phyloP scores from a whole-genome alignment of 768 basidiomycete species.

The Boletus coccyginus region DNA sequence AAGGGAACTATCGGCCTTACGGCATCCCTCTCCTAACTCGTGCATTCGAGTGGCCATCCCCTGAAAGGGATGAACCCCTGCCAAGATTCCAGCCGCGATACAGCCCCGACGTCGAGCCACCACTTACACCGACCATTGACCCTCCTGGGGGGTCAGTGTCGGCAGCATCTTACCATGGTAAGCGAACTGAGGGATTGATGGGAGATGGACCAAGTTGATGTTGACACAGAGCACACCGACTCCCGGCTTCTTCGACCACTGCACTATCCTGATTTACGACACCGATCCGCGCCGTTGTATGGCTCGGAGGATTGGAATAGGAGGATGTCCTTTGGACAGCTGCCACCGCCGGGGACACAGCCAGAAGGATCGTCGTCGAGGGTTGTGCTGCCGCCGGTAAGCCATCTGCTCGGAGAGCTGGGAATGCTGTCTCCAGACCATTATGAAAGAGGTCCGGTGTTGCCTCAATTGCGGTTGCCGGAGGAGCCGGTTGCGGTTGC shows the following conservation, averaged over 20 bases:
- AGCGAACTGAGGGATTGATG: slow-evolving; percentile 2
- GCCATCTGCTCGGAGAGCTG: slow-evolving; percentile 24
- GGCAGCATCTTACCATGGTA: slow-evolving; percentile 19
- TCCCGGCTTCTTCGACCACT: slow-evolving; percentile 18
- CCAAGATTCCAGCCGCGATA: slow-evolving; percentile 9
- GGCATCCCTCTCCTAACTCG: slow-evolving; percentile 18
- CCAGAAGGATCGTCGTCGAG: slow-evolving; percentile 19
- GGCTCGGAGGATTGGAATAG: slow-evolving; percentile 25
- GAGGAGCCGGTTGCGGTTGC: slow-evolving; percentile 9
- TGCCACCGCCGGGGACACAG: slow-evolving; percentile 6
- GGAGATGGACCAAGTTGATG: slow-evolving; percentile 1
- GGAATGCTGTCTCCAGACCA: slow-evolving; percentile 15
- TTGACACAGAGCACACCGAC: slow-evolving; percentile 18
- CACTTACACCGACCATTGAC: slow-evolving; percentile 16
- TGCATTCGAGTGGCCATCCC: slow-evolving; percentile 25
- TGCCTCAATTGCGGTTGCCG: slow-evolving; percentile 30
- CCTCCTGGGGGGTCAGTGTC: slow-evolving; percentile 3
- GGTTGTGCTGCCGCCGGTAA: slow-evolving; percentile 30
- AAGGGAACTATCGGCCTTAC: slow-evolving; percentile 9
- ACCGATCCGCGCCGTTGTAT: slow-evolving; percentile 25
- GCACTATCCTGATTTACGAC: slow-evolving; percentile 21
- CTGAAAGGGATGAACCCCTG: slow-evolving; percentile 15
- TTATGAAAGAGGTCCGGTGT: slow-evolving; percentile 22
- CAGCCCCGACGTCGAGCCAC: slow-evolving; percentile 10
- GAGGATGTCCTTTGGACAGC: slow-evolving; percentile 20